A percentile compares a stretch with the other conserved stretches of the same genome.
These are phyloP conservation scores for Aspergillus coremiiformis DNA, from an alignment of 495 filamentous ascomycete species.

Conservation along the genomic window DNA sequence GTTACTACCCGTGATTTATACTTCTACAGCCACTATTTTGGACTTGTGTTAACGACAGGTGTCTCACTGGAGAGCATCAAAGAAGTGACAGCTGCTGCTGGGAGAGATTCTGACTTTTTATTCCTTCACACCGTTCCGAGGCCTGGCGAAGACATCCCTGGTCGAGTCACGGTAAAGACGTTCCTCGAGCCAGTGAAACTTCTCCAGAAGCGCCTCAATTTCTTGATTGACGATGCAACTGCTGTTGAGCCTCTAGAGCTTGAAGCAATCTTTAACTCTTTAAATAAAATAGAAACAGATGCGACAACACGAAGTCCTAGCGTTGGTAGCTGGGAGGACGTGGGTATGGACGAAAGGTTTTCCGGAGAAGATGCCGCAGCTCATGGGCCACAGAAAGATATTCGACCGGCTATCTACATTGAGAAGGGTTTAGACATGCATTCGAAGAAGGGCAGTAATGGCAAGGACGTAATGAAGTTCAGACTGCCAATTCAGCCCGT, in stretches of 20 bases:
- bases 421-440: conserved; percentile 54
- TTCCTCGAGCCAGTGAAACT: conserved; percentile 84
- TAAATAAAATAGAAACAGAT: conserved; percentile 64
- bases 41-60: conserved; percentile 76
- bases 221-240: conserved; percentile 68
- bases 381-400: conserved; percentile 41
- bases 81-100: conserved; percentile 84
- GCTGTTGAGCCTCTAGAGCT: conserved; percentile 53
- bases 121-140: conserved; percentile 71
- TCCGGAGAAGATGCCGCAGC: conserved; percentile 13
- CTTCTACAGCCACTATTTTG: conserved; percentile 92
- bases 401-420: conserved; percentile 53
- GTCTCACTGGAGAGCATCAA: conserved; percentile 65
- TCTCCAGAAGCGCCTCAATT: conserved; percentile 75
- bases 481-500: conserved; percentile 79
- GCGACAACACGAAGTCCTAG: conserved; percentile 57
- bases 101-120: conserved; percentile 86
- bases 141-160: conserved; percentile 53
- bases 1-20: conserved; percentile 80
- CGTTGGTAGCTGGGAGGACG: conserved; percentile 90
- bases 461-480: conserved; percentile 62
- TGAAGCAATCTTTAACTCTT: conserved; percentile 55
- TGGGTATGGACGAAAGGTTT: conserved; percentile 48
- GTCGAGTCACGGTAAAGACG: conserved; percentile 76
- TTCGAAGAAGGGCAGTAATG: conserved; percentile 26